Base-by-base conservation (phyloP, 176 grass and related monocot species). In the Carex littledalei region DNA sequence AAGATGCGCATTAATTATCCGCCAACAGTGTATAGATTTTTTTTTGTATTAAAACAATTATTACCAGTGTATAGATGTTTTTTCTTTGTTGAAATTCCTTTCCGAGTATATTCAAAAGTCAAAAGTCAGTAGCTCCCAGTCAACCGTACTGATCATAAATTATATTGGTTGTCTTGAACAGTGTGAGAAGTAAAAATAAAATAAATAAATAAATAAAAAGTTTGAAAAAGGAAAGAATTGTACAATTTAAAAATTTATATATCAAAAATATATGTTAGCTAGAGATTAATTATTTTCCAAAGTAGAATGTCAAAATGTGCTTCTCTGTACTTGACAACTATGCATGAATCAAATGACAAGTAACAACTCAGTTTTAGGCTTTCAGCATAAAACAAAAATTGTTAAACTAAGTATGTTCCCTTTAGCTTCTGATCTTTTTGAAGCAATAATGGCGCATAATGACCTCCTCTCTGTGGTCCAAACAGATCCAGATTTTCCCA, bases 401-500 rank as follows among this genome's bases (percentile, higher is more conserved):
- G 31, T 79, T 18, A 58, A 29, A 79, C 13, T 14, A 80, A 8
- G 45, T 50, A 2, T 80, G 37, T 37, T 62, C 31, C 45, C n/a
- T 52, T 62, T 59, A 20, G 3, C 16, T 21, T 62, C 3, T 81
- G 35, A 6, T 24, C 78, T 81, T 81, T 81, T 61, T 37, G 32
- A 62, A 62, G 18, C 54, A 5, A 81, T 81, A 81, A 81, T 81
- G 78, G 55, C 55, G 22, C 15, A 80, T 80, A 57, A 80, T 80
- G 77, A 60, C 10, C 54, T 56, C 35, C 22, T 75, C 34, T 62
- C 29, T 41, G 55, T 62, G 78, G 78, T 81, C 55, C 78, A 34
- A 81, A 81, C 53, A 81, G 58, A 81, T 75, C 71, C 57, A 81
- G 17, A 47, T 13, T 18, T 81, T 15, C 14, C n/a, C 18, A 74